phyloP scores from a whole-genome alignment of 306 rosid genomes.

The Sophora flavescens region DNA sequence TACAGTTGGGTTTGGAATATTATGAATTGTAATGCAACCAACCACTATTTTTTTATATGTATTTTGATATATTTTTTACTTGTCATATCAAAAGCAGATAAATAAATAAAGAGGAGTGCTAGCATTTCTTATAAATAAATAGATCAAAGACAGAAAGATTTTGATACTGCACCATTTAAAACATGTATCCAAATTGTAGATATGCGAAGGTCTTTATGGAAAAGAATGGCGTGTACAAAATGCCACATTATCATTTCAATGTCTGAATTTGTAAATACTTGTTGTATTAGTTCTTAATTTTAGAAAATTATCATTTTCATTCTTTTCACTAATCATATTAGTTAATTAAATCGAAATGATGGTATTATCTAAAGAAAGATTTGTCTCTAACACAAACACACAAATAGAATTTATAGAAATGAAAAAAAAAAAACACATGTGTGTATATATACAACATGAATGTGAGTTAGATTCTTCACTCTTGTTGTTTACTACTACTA shows the following conservation, averaged over 20 bases:
- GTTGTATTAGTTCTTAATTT: too few relatives aligned
- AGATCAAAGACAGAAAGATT: neutral
- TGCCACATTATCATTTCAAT: too few relatives aligned
- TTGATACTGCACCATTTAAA: neutral
- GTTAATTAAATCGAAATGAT: too few relatives aligned
- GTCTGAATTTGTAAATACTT: too few relatives aligned
- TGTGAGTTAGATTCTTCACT: neutral
- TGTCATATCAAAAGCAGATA: neutral
- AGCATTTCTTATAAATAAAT: neutral
- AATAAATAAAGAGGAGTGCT: too few relatives aligned
- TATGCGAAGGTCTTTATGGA: neutral
- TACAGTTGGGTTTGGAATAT: slow-evolving; percentile 76
- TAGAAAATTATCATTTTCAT: too few relatives aligned
- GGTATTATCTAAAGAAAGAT: too few relatives aligned
- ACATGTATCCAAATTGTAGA: neutral
- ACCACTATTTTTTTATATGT: slow-evolving; percentile 10
- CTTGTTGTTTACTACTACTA: neutral
- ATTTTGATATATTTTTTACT: neutral
- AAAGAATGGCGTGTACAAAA: neutral
- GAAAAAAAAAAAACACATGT: too few relatives aligned
- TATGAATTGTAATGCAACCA: slow-evolving; percentile 57
- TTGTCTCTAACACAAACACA: too few relatives aligned
- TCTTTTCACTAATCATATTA: too few relatives aligned
- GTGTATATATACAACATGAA: too few relatives aligned
- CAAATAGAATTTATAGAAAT: too few relatives aligned